Evolutionary conservation across 208 protist genomes (phyloP), one percentile per base, ranked within the genome.

Genomic region (Leishmania arabica): DNA sequence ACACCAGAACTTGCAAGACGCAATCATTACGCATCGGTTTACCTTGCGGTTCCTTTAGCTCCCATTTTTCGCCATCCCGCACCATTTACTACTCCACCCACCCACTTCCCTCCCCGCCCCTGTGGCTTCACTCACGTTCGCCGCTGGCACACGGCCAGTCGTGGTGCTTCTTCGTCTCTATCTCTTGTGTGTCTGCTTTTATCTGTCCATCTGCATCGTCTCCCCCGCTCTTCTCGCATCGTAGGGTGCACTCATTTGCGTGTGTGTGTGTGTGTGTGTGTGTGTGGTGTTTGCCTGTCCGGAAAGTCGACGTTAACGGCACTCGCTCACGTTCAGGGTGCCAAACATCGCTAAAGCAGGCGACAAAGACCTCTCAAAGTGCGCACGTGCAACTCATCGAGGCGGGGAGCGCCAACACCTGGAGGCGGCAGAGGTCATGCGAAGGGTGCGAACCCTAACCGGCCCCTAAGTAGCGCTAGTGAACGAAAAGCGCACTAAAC

Each of bases 251-350:
- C 27, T 13, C 56, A 31, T 62, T 62, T 62, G 34, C 34, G 34
- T 37, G 34, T 60, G 77, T 77, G 3, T 82, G 42, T 82, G 17
- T 21, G 37, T 81, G 37, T 81, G 56, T 72, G 37, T 64, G 54
- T 60, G 54, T 27, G 54, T 45, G 42, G 54, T 45, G 42, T 45
- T 5, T 49, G 45, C 45, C 45, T 58, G 53, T 58, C 19, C 21
- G 19, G 53, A 11, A 24, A 62, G 56, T 62, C 56, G 24, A 62
- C 56, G 24, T 11, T 62, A 62, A 62, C 56, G 56, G 56, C 5
- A 62, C 17, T 31, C 24, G 6, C 8, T 62, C 56, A 8, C 1
- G 27, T 31, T 62, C 56, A 31, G 17, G 27, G 17, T 31, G 56
- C 24, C 5, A 62, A 62, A 0, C 53, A 58, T 27, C 13, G 13